phyloP scores from a whole-genome alignment of 2,329 filamentous ascomycete species.

The Verticillium albo-atrum region DNA sequence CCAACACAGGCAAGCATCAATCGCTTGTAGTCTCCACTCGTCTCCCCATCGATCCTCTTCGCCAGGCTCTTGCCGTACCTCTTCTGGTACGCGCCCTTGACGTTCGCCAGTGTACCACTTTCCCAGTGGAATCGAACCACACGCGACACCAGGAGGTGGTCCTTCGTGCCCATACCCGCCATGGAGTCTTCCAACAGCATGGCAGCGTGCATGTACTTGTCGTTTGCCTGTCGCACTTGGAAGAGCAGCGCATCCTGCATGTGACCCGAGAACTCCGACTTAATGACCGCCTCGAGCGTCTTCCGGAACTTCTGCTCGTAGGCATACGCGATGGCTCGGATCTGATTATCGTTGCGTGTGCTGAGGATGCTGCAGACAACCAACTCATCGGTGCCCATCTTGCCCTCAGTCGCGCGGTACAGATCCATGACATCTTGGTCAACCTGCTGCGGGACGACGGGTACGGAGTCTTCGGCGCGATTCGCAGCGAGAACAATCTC shows the following conservation, averaged over 20 bases:
- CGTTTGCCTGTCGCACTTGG: conserved; percentile 71
- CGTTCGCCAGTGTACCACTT: conserved; percentile 64
- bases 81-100: conserved; percentile 73
- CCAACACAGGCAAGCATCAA: conserved; percentile 68
- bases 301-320: conserved; percentile 72
- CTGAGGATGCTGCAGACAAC: conserved; percentile 76
- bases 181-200: conserved; percentile 79
- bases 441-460: conserved; percentile 67
- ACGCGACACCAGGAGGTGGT: conserved; percentile 71
- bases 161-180: conserved; percentile 83
- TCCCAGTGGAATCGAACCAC: conserved; percentile 85
- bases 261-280: conserved; percentile 82
- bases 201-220: conserved; percentile 83
- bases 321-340: conserved; percentile 72
- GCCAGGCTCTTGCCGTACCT: conserved; percentile 64
- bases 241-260: conserved; percentile 82
- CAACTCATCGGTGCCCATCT: conserved; percentile 68
- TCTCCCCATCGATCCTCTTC: conserved; percentile 73
- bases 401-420: conserved; percentile 72
- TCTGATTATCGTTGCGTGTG: conserved; percentile 72
- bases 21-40: conserved; percentile 75
- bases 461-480: conserved; percentile 72
- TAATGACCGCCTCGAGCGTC: conserved; percentile 68
- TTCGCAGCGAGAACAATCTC: conserved; percentile 71
- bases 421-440: conserved; percentile 73